Evolutionary conservation across 2,329 filamentous ascomycete genomes (phyloP), one percentile per base, ranked within the genome.

Genomic region (Ophiosphaerella korrae): DNA sequence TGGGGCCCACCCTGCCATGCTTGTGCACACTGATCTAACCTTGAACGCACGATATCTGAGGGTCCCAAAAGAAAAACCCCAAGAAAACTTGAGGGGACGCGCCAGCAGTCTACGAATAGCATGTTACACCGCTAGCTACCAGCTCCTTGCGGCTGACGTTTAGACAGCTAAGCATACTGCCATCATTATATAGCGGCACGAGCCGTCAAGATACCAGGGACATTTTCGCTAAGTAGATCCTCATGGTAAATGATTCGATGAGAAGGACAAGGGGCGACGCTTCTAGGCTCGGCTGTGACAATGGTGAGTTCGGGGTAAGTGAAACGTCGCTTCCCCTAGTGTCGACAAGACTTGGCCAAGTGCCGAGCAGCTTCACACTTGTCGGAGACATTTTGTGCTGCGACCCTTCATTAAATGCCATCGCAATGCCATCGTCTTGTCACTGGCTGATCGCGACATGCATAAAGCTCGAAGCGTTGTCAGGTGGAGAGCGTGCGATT

Each of bases 361-460:
- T 45, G 53, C 53, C 47, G 41, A 54, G 38, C 11, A 54, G 53
- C 56, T 50, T 57, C 56, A 55, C 45, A 52, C 35, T 9, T 55
- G 56, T 57, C 46, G 14, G 56, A 53, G 45, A 40, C 34, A 14
- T 39, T 44, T 40, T 33, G 34, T 40, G 31, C 37, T 11, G 11
- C 16, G 13, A 9, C 24, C 44, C 44, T 47, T 47, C 36, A 47
- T 47, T 47, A 29, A 29, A 29, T 29, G 26, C 26, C 26, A 29
- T 29, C 26, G 11, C 36, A 11, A 36, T 24, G 31, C 7, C 32
- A 44, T 16, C 23, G 32, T 14, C 6, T 26, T 36, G 31, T 21
- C 9, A 44, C 16, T 44, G 32, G 42, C 12, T 36, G 42, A 23
- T 8, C 7, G 29, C 12, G 40, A 2, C 13, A 35, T n/a, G 33